Conservation (phyloP, 257 asterid species). For the Rhazya stricta region DNA sequence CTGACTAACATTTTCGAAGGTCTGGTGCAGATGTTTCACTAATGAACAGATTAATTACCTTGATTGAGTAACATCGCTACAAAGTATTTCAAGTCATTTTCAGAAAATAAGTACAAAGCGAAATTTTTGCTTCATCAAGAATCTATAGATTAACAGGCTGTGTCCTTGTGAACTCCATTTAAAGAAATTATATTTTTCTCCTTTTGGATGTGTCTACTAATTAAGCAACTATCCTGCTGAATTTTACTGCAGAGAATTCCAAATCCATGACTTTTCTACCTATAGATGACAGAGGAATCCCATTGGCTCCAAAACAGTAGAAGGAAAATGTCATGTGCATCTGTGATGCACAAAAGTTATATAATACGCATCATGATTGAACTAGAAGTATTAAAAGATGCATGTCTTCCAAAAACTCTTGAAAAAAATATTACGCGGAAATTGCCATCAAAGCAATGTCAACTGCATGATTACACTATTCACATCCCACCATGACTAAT, state of each 20-base stretch:
- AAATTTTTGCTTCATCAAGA: neutral
- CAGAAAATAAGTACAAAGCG: neutral
- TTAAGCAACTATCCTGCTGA: neutral
- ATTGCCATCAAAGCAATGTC: slow-evolving; percentile 18
- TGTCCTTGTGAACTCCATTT: neutral
- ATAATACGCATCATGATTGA: neutral
- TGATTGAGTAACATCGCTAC: neutral
- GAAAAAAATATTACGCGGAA: neutral
- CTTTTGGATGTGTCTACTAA: neutral
- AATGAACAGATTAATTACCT: neutral
- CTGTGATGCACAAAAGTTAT: neutral
- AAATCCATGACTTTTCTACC: neutral
- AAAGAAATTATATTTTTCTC: neutral
- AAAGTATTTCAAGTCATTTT: neutral
- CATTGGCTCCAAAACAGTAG: slow-evolving; percentile 1
- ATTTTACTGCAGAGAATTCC: neutral
- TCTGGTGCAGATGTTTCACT: neutral
- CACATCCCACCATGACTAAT: slow-evolving; percentile 6
- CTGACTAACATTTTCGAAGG: neutral
- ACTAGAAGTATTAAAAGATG: neutral
- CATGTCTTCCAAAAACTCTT: neutral
- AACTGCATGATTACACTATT: slow-evolving; percentile 23
- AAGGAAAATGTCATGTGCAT: neutral
- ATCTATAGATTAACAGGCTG: neutral
- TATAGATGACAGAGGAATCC: neutral